phyloP scores from a whole-genome alignment of 257 asterid species.

The Ilex aquifolium region DNA sequence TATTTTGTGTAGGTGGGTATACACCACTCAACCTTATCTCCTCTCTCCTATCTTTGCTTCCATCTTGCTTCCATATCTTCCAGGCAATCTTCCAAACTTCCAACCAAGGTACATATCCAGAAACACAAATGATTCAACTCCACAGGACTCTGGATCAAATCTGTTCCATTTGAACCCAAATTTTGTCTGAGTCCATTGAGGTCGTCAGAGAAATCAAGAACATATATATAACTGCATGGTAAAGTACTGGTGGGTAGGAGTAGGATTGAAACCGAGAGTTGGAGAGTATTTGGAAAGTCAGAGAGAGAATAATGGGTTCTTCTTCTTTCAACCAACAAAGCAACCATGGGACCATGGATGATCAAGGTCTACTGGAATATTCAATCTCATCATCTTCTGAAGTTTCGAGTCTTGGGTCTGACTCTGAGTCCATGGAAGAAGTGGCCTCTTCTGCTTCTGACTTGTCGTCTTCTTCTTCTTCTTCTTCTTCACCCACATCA shows the following conservation, averaged over 20 bases:
- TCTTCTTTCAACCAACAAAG: slow-evolving; percentile 21
- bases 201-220: background rate
- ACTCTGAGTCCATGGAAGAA: slow-evolving; percentile 31
- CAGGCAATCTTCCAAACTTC: background rate
- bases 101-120: background rate
- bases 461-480: slow-evolving; percentile 3
- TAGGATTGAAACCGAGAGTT: background rate
- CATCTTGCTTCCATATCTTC: background rate
- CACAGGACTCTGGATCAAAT: background rate
- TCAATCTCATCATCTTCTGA: slow-evolving; percentile 18
- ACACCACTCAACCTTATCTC: background rate
- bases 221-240: background rate
- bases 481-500: slow-evolving; percentile 14
- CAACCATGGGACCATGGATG: slow-evolving; percentile 40
- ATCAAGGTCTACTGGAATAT: slow-evolving; percentile 1
- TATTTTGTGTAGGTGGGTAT: no score
- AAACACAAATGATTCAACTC: no score
- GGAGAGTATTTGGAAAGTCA: background rate
- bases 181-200: background rate
- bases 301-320: slow-evolving; percentile 6
- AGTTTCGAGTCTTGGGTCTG: slow-evolving; percentile 20
- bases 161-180: background rate
- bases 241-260: no score
- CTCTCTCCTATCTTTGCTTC: slow-evolving; percentile 3
- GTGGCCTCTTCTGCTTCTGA: slow-evolving; percentile 6